Conservation (phyloP, 495 filamentous ascomycete species). For the Xylaria bambusicola region DNA sequence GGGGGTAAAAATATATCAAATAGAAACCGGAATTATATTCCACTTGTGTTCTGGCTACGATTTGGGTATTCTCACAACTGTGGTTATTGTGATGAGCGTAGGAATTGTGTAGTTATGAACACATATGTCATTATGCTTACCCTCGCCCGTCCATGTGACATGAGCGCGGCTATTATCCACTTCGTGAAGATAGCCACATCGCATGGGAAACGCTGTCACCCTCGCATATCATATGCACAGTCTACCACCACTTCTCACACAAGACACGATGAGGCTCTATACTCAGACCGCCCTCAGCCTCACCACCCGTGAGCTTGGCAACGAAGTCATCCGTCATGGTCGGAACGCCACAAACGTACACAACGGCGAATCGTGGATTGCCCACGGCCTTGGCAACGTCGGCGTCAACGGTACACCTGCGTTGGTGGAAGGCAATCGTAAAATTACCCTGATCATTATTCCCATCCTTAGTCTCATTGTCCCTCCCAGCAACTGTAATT, state of each 20-base stretch:
- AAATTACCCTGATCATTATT: not conserved
- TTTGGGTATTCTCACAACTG: too few relatives aligned
- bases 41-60: not conserved
- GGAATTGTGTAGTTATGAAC: too few relatives aligned
- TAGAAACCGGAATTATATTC: constrained; percentile 6
- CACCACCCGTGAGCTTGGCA: constrained; percentile 39
- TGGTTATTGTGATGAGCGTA: too few relatives aligned
- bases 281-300: constrained; percentile 44
- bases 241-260: constrained; percentile 88
- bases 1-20: not conserved
- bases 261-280: constrained; percentile 62
- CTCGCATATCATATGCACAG: not conserved
- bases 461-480: constrained; percentile 14
- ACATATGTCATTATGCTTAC: too few relatives aligned
- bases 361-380: constrained; percentile 50
- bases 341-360: constrained; percentile 80
- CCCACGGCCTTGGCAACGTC: constrained; percentile 50
- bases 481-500: too few relatives aligned
- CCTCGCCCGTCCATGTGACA: too few relatives aligned
- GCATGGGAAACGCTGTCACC: too few relatives aligned
- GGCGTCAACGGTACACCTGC: constrained; percentile 56
- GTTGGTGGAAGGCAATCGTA: constrained; percentile 39
- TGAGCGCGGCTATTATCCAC: too few relatives aligned
- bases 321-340: constrained; percentile 81
- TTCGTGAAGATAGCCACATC: too few relatives aligned